Evolutionary conservation across 768 basidiomycete species (phyloP).

Genomic region (Pleurotus ostreatus): DNA sequence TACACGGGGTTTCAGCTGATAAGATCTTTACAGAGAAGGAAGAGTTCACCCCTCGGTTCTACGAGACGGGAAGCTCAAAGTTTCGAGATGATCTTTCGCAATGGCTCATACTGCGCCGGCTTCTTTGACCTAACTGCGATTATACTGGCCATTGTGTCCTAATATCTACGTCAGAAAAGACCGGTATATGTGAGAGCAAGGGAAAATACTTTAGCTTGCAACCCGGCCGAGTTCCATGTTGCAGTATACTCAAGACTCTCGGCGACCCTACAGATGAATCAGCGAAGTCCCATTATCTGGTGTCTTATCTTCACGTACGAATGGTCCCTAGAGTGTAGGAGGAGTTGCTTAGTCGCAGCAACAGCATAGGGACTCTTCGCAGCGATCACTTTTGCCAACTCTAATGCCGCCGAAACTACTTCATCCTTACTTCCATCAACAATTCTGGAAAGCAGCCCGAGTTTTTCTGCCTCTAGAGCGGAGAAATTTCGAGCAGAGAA

Average conservation of each 20-base stretch:
- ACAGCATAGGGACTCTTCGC: conserved; percentile 79
- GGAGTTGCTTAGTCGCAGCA: conserved; percentile 68
- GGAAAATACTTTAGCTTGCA: conserved; percentile 33
- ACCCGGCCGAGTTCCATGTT: conserved; percentile 38
- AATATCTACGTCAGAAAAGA: background rate
- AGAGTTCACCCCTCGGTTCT: too few relatives aligned
- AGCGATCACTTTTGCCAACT: conserved; percentile 62
- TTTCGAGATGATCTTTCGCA: conserved; percentile 15
- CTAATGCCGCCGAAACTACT: conserved; percentile 64
- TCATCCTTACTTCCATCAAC: conserved; percentile 62
- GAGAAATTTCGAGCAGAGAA: conserved; percentile 72
- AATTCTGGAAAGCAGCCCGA: conserved; percentile 75
- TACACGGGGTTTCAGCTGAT: too few relatives aligned
- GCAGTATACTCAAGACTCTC: conserved; percentile 42
- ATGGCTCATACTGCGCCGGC: conserved; percentile 23
- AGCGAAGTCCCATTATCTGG: too few relatives aligned
- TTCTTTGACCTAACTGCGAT: conserved; percentile 28
- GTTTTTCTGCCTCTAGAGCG: conserved; percentile 56
- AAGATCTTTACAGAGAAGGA: too few relatives aligned
- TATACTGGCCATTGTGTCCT: conserved; percentile 36
- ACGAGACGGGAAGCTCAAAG: background rate
- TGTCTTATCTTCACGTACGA: conserved; percentile 39
- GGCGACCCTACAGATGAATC: conserved; percentile 22
- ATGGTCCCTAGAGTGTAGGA: conserved; percentile 79
- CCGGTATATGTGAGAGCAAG: background rate